These are phyloP conservation scores for Dittrichia graveolens DNA, from an alignment of 129 eudicot species.

Conservation along the genomic window DNA sequence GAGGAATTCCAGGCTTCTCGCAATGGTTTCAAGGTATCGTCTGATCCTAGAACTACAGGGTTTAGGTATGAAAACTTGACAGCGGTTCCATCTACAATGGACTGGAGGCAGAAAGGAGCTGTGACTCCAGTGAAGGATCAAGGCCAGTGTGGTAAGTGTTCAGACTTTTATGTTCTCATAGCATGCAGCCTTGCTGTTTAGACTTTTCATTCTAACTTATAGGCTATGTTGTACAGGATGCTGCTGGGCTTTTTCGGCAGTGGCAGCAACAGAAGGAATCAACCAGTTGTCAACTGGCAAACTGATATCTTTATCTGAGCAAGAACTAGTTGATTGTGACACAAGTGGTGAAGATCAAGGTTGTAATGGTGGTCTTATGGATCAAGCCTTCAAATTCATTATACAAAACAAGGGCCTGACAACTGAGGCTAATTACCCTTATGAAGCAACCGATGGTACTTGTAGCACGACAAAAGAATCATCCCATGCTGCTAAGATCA, in stretches of 20 bases:
- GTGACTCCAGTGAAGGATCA: constrained; percentile 33
- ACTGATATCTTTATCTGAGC: constrained; percentile 32
- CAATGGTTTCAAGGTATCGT: constrained; percentile 17
- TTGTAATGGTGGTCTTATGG: constrained; percentile 25
- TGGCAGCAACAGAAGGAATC: constrained; percentile 29
- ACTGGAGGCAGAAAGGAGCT: constrained; percentile 32
- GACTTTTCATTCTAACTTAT: neutral
- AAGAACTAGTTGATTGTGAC: constrained; percentile 38
- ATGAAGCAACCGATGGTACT: constrained; percentile 20
- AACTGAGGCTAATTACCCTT: constrained; percentile 21
- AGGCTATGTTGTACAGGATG: constrained; percentile 12
- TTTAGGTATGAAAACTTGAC: constrained; percentile 26
- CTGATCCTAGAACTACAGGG: neutral
- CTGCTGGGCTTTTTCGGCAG: constrained; percentile 38
- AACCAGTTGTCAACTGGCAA: constrained; percentile 10
- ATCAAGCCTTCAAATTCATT: constrained; percentile 28
- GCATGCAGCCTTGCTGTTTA: neutral
- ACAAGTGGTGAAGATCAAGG: constrained; percentile 16
- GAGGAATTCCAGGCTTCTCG: constrained; percentile 29
- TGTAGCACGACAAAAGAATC: constrained; percentile 22
- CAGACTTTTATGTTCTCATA: neutral
- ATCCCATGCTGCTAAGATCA: constrained; percentile 1
- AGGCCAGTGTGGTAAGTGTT: constrained; percentile 28
- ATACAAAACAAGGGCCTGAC: constrained; percentile 24
- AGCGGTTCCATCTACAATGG: constrained; percentile 10